Percentiles rank a stretch among this genome's conserved stretches.
Evolutionary conservation across 371 early-diverging fungal species (phyloP).

Genomic region (Pancytospora philotis): DNA sequence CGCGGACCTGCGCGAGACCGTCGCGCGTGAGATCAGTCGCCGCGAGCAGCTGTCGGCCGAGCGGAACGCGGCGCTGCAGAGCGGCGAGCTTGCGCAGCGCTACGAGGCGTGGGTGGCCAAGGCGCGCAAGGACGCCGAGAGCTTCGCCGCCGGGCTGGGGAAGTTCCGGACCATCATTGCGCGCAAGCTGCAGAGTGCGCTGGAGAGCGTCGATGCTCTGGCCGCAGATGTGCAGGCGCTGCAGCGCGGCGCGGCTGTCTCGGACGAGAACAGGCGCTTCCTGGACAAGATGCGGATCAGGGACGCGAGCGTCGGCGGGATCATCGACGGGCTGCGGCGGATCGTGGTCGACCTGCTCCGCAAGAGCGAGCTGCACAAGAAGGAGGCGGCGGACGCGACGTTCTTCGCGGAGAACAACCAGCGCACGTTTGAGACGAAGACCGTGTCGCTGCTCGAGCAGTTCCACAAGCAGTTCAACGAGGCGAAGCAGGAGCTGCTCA

Average conservation of each 20-base stretch:
- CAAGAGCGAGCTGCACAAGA: slow-evolving; percentile 33
- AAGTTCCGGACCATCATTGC: background rate
- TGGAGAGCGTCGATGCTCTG: background rate
- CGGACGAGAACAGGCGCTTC: slow-evolving; percentile 7
- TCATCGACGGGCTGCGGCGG: slow-evolving; percentile 24
- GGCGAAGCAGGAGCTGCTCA: slow-evolving; percentile 45
- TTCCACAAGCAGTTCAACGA: slow-evolving; percentile 48
- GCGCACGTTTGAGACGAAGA: slow-evolving; percentile 20
- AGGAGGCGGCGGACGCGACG: slow-evolving; percentile 40
- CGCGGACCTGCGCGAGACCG: background rate
- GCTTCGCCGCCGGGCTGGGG: background rate
- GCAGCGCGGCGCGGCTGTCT: background rate
- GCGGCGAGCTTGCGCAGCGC: background rate
- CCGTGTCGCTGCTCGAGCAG: slow-evolving; percentile 34
- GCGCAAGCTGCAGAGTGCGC: background rate
- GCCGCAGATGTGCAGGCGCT: slow-evolving; percentile 1
- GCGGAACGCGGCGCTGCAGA: background rate
- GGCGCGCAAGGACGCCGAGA: background rate
- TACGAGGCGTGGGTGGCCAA: background rate
- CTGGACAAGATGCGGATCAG: slow-evolving; percentile 11
- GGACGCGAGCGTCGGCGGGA: slow-evolving; percentile 1
- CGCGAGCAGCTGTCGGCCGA: background rate
- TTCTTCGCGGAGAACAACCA: slow-evolving; percentile 47
- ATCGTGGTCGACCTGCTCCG: slow-evolving; percentile 25
- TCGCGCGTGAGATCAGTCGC: background rate